A percentile compares a stretch with the other conserved stretches of the same genome.
These are phyloP conservation scores for Cicer judaicum DNA, from an alignment of 306 rosid genomes.

Conservation along the genomic window DNA sequence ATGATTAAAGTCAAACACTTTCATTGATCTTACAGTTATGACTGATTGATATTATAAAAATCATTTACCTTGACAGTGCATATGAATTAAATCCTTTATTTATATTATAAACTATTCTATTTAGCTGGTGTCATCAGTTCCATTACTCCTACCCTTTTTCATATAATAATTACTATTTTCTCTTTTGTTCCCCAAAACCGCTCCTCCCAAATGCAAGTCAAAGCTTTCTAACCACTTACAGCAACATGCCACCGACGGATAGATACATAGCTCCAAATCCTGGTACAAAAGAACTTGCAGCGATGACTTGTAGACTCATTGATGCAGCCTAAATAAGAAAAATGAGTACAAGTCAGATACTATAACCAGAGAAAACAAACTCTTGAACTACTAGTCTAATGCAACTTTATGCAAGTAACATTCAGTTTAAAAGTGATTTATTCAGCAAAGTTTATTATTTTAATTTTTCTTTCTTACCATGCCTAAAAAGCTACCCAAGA, in stretches of 20 bases:
- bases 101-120: background rate
- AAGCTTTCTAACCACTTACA: slow-evolving; percentile 63
- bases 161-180: slow-evolving; percentile 6
- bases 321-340: slow-evolving; percentile 66
- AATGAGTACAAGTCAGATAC: slow-evolving; percentile 33
- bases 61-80: no score
- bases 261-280: slow-evolving; percentile 64
- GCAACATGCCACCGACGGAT: slow-evolving; percentile 81
- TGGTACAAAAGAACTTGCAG: slow-evolving; percentile 63
- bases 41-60: no score
- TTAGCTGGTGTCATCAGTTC: background rate
- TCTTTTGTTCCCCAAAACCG: background rate
- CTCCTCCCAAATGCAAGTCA: slow-evolving; percentile 24
- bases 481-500: slow-evolving; percentile 82
- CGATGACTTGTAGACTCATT: slow-evolving; percentile 71
- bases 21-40: no score
- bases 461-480: slow-evolving; percentile 63
- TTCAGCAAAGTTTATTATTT: slow-evolving; percentile 36
- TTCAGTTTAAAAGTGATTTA: slow-evolving; percentile 7
- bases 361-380: slow-evolving; percentile 34
- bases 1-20: no score
- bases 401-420: slow-evolving; percentile 27
- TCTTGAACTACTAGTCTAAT: slow-evolving; percentile 1
- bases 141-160: background rate
- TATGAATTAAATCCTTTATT: no score